phyloP scores from a whole-genome alignment of 1,284 basidiomycete species.

The Sphaerobolus stellatus region DNA sequence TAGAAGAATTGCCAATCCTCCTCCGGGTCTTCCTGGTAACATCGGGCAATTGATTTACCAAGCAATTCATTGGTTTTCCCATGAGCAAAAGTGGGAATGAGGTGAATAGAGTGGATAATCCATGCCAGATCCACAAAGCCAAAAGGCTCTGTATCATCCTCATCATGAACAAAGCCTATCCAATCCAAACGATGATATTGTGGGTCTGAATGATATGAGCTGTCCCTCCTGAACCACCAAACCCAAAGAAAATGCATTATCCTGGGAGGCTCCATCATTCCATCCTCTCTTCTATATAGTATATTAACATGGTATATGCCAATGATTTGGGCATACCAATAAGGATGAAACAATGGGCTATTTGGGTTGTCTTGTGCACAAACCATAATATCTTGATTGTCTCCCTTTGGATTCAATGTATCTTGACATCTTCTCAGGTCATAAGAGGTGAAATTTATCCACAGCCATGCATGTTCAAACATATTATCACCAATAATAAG shows the following conservation, averaged over 20 bases:
- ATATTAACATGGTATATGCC: conserved; percentile 23
- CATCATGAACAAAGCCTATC: conserved; percentile 9
- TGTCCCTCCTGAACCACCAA: conserved; percentile 12
- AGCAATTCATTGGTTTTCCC: conserved; percentile 10
- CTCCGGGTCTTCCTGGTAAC: conserved; percentile 4
- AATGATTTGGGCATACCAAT: conserved; percentile 21
- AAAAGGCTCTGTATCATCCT: conserved; percentile 12
- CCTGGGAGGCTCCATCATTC: neutral
- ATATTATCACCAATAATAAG: conserved; percentile 24
- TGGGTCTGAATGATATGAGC: neutral
- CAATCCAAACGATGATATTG: conserved; percentile 4
- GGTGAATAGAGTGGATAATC: conserved; percentile 13
- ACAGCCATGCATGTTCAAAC: conserved; percentile 30
- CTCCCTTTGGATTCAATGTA: conserved; percentile 33
- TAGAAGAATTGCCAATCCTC: conserved; percentile 21
- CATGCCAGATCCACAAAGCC: conserved; percentile 16
- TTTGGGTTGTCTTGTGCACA: conserved; percentile 13
- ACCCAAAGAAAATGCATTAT: conserved; percentile 18
- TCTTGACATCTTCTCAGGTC: conserved; percentile 34
- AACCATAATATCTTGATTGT: conserved; percentile 31
- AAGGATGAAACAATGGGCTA: conserved; percentile 14
- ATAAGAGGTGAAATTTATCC: conserved; percentile 32
- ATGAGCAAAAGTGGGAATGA: conserved; percentile 15
- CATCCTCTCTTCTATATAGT: neutral
- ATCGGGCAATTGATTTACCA: neutral